A percentile compares a stretch with the other conserved stretches of the same genome.
These are phyloP conservation scores for Colletotrichum nymphaeae DNA, from an alignment of 2,329 filamentous ascomycete species.

Conservation along the genomic window DNA sequence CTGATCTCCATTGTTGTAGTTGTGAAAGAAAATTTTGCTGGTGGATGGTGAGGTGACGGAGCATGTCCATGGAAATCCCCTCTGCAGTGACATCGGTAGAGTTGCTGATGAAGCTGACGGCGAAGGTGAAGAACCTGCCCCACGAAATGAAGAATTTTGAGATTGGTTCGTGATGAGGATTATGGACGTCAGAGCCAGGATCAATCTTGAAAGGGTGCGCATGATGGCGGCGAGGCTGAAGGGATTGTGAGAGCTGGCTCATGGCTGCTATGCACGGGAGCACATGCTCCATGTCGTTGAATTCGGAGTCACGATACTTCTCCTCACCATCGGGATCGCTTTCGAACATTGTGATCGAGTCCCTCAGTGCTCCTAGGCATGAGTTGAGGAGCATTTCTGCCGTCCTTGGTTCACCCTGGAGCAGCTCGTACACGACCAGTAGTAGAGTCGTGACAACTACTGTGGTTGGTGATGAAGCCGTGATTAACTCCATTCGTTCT, in stretches of 20 bases:
- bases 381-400: slow-evolving; percentile 29
- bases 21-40: slow-evolving; percentile 22
- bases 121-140: slow-evolving; percentile 32
- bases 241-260: slow-evolving; percentile 29
- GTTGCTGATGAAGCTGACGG: slow-evolving; percentile 22
- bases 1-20: slow-evolving; percentile 7
- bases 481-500: slow-evolving; percentile 1
- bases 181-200: slow-evolving; percentile 12
- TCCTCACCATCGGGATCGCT: neutral
- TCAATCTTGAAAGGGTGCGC: slow-evolving; percentile 28
- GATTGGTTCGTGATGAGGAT: slow-evolving; percentile 9
- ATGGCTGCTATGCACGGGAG: slow-evolving; percentile 36
- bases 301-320: slow-evolving; percentile 2
- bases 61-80: neutral
- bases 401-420: slow-evolving; percentile 30
- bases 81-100: neutral
- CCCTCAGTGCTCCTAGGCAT: slow-evolving; percentile 22
- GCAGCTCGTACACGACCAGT: slow-evolving; percentile 33
- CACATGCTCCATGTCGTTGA: slow-evolving; percentile 36
- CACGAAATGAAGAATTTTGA: slow-evolving; percentile 25
- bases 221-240: slow-evolving; percentile 16
- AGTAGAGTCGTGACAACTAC: slow-evolving; percentile 31
- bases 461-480: slow-evolving; percentile 18
- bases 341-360: slow-evolving; percentile 16
- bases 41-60: neutral